These are phyloP conservation scores for Diaporthe amygdali DNA, from an alignment of 2,329 filamentous ascomycete species.

Conservation along the genomic window DNA sequence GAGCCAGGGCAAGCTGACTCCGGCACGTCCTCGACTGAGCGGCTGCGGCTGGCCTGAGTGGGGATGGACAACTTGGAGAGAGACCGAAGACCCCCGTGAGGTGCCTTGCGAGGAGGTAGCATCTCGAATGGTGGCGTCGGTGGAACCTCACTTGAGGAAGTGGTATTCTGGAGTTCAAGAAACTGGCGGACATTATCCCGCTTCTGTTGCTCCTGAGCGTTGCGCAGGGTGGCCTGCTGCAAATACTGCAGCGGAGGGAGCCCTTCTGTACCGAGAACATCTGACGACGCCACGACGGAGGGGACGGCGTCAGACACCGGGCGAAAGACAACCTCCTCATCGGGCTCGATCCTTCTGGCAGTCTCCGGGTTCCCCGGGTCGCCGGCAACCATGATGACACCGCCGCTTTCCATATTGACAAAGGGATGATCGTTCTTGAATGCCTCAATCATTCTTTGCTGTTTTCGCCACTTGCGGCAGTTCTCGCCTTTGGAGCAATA, in stretches of 20 bases:
- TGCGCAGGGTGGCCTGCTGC: constrained; percentile 74
- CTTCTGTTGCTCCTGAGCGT: constrained; percentile 75
- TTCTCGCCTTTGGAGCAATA: constrained; percentile 85
- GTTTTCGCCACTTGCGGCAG: constrained; percentile 81
- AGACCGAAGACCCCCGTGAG: constrained; percentile 60
- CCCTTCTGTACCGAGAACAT: constrained; percentile 76
- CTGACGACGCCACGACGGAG: constrained; percentile 89
- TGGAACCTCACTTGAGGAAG: constrained; percentile 60
- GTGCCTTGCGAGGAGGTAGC: constrained; percentile 50
- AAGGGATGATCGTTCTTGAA: constrained; percentile 79
- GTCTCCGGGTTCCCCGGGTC: constrained; percentile 80
- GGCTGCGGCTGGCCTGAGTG: constrained; percentile 33
- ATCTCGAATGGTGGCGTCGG: constrained; percentile 74
- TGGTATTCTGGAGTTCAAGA: constrained; percentile 77
- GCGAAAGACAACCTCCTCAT: constrained; percentile 58
- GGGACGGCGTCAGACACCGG: constrained; percentile 78
- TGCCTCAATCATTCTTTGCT: constrained; percentile 77
- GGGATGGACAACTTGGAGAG: constrained; percentile 70
- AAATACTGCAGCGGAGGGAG: constrained; percentile 71
- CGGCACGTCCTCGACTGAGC: constrained; percentile 28
- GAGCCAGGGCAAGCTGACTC: constrained; percentile 34
- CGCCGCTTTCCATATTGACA: constrained; percentile 61
- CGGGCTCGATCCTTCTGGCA: constrained; percentile 59
- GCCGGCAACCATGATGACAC: constrained; percentile 77
- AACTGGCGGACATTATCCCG: constrained; percentile 95